A percentile compares a stretch with the other conserved stretches of the same genome.
These are phyloP conservation scores for Fusarium pseudoanthophilum DNA, from an alignment of 2,329 filamentous ascomycete species.

Conservation along the genomic window DNA sequence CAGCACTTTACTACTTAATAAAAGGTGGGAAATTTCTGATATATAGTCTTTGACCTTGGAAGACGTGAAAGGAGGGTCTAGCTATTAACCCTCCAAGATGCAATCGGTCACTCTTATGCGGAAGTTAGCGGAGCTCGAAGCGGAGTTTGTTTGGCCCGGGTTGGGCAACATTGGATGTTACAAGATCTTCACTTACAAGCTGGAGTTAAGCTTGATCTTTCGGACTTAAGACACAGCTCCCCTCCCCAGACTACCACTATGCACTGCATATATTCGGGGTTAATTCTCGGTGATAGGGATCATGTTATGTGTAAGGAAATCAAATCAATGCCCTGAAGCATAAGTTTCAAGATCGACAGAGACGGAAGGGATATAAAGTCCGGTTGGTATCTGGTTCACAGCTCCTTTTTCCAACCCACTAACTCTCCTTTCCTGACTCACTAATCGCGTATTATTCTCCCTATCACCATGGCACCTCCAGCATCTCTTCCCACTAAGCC, in stretches of 20 bases:
- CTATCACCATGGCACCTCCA: background rate
- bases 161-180: background rate
- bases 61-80: no score
- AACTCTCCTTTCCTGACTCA: background rate
- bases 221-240: background rate
- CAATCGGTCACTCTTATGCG: background rate
- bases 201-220: background rate
- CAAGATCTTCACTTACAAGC: background rate
- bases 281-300: background rate
- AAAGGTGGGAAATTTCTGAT: no score
- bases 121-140: background rate
- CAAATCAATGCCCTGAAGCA: fast-evolving
- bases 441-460: no score
- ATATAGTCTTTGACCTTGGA: no score
- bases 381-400: fast-evolving
- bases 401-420: fast-evolving
- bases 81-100: no score
- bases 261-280: fast-evolving
- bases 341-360: background rate
- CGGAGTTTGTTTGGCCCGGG: background rate
- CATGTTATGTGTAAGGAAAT: fast-evolving
- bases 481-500: background rate
- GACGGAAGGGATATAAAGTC: background rate
- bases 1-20: no score
- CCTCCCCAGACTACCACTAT: no score